A percentile compares a stretch with the other conserved stretches of the same genome.
phyloP scores from a whole-genome alignment of 345 rosid species.

The Rhodomyrtus tomentosa region DNA sequence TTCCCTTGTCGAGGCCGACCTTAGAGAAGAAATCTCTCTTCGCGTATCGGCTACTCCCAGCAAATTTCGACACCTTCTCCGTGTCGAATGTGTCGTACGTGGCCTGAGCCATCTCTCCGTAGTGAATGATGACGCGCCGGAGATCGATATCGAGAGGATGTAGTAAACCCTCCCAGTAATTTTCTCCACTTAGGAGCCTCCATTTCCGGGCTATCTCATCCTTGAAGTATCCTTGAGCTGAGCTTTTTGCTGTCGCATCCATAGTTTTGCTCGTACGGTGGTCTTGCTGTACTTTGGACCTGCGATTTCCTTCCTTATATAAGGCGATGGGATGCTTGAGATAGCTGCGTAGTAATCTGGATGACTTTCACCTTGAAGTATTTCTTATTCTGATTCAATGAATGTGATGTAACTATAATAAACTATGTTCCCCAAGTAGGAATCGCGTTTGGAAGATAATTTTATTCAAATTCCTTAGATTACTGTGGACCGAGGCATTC shows the following conservation, averaged over 20 bases:
- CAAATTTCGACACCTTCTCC: conserved; percentile 42
- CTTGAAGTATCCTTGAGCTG: background rate
- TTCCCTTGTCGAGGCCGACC: conserved; percentile 42
- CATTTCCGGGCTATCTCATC: conserved; percentile 32
- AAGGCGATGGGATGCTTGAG: background rate
- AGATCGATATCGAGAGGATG: conserved; percentile 71
- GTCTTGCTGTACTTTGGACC: background rate
- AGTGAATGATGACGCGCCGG: conserved; percentile 55
- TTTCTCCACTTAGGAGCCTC: conserved; percentile 58
- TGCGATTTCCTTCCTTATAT: background rate
- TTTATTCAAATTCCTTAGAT: background rate
- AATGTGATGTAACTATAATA: background rate
- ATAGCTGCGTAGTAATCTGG: background rate
- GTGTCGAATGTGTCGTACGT: conserved; percentile 56
- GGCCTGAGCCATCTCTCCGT: conserved; percentile 82
- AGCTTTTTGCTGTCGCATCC: background rate
- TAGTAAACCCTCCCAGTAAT: conserved; percentile 45
- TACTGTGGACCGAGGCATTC: background rate
- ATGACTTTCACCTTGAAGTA: background rate
- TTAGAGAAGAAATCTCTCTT: conserved; percentile 44
- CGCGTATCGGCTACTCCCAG: conserved; percentile 50
- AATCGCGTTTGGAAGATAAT: background rate
- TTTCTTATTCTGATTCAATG: background rate
- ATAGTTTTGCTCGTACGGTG: background rate
- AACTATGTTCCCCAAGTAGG: background rate